These are phyloP conservation scores for Harringtonia lauricola DNA, from an alignment of 2,329 filamentous ascomycete species.

Conservation along the genomic window DNA sequence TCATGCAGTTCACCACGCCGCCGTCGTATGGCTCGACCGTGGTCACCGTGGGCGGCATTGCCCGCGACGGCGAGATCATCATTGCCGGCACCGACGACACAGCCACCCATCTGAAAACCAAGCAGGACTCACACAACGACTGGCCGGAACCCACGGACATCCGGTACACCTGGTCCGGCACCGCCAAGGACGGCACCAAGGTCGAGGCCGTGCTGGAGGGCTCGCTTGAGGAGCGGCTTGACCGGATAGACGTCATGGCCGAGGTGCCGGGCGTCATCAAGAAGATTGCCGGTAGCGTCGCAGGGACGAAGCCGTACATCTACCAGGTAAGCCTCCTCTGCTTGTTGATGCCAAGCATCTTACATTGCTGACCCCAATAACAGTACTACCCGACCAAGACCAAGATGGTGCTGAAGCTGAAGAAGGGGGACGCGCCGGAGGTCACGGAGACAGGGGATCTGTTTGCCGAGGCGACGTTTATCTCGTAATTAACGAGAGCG, in stretches of 20 bases:
- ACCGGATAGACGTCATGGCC: constrained; percentile 90
- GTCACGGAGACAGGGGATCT: constrained; percentile 66
- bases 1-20: constrained; percentile 96
- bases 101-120: constrained; percentile 57
- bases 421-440: constrained; percentile 67
- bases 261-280: constrained; percentile 95
- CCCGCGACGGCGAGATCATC: constrained; percentile 70
- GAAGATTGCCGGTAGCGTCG: constrained; percentile 77
- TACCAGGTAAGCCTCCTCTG: constrained; percentile 59
- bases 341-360: neutral
- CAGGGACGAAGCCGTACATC: constrained; percentile 92
- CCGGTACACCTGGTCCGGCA: constrained; percentile 69
- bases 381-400: constrained; percentile 60
- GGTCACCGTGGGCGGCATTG: constrained; percentile 74
- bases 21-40: constrained; percentile 80
- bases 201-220: constrained; percentile 62
- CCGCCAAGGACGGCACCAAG: constrained; percentile 62
- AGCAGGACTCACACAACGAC: constrained; percentile 64
- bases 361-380: neutral
- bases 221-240: constrained; percentile 55
- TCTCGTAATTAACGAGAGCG: constrained; percentile 43
- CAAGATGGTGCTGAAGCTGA: constrained; percentile 65
- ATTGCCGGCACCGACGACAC: constrained; percentile 56
- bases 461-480: constrained; percentile 93
- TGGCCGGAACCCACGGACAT: constrained; percentile 79